Evolutionary conservation across 768 basidiomycete genomes (phyloP).

Genomic region (Candolleomyces aberdarensis): DNA sequence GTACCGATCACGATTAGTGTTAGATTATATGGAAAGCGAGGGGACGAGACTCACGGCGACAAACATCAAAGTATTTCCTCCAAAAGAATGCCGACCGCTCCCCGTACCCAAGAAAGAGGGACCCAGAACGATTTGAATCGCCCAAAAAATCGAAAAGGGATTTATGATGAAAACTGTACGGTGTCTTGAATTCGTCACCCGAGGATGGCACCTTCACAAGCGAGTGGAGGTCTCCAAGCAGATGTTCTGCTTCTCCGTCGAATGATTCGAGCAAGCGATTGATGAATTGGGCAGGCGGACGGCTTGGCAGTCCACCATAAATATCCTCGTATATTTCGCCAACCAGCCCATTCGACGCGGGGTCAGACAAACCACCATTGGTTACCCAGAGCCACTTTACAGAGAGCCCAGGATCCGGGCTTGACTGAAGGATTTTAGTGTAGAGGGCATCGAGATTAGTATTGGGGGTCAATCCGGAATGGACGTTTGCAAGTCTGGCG

Average conservation of each 20-base stretch:
- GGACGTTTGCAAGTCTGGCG: too few species aligned
- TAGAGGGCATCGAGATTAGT: slow-evolving; percentile 1
- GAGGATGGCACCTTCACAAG: not conserved
- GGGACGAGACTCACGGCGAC: not conserved
- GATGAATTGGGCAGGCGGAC: not conserved
- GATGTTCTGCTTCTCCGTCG: not conserved
- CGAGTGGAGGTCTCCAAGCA: not conserved
- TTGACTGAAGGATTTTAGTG: not conserved
- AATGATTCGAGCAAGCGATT: not conserved
- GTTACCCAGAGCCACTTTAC: not conserved
- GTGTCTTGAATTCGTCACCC: not conserved
- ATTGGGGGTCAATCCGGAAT: not conserved
- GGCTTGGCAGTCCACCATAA: not conserved
- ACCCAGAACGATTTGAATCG: not conserved
- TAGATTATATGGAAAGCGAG: not conserved
- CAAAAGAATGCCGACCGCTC: not conserved
- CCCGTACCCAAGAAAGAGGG: not conserved
- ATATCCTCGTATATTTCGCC: not conserved
- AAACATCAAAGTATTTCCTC: not conserved
- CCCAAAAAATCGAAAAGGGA: not conserved
- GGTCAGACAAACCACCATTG: too few species aligned
- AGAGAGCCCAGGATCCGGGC: not conserved
- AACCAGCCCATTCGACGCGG: not conserved
- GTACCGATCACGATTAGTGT: not conserved
- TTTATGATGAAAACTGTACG: not conserved